A percentile compares a stretch with the other conserved stretches of the same genome.
Evolutionary conservation across 306 rosid genomes (phyloP).

Genomic region (Elaeagnus macrophylla): DNA sequence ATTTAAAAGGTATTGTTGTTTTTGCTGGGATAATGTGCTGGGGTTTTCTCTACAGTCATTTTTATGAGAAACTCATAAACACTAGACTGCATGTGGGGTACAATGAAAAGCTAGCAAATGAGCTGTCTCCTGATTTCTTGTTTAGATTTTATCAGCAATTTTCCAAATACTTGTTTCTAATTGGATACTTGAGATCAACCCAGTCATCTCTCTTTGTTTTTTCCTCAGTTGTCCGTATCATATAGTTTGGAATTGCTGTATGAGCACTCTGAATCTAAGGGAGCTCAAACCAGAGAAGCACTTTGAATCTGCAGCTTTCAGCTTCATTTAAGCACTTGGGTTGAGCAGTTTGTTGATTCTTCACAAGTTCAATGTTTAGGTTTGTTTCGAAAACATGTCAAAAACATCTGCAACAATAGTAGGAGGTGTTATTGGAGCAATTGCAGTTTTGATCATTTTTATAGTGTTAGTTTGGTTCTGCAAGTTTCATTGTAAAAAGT

Average conservation of each 20-base stretch:
- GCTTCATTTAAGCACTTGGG: background rate
- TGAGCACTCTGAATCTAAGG: background rate
- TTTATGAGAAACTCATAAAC: constrained; percentile 23
- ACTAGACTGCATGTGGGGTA: constrained; percentile 30
- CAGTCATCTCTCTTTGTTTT: constrained; percentile 19
- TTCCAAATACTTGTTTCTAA: constrained; percentile 15
- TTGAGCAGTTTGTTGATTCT: constrained; percentile 3
- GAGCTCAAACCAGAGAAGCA: constrained; percentile 9
- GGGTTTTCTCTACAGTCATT: constrained; percentile 19
- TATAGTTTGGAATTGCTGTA: constrained; percentile 9
- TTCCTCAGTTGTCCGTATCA: constrained; percentile 14
- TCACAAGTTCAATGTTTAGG: constrained; percentile 20
- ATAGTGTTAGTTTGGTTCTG: constrained; percentile 31
- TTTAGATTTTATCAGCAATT: constrained; percentile 21
- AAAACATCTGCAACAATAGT: constrained; percentile 22
- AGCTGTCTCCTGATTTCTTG: constrained; percentile 23
- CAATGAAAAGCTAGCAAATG: constrained; percentile 4
- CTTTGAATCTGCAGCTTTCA: constrained; percentile 1
- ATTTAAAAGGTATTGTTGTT: background rate
- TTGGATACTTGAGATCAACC: constrained; percentile 29
- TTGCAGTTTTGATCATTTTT: constrained; percentile 19
- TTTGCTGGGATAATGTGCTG: constrained; percentile 18
- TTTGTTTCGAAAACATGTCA: constrained; percentile 23
- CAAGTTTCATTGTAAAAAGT: constrained; percentile 19
- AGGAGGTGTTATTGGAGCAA: constrained; percentile 27